A percentile compares a stretch with the other conserved stretches of the same genome.
These are phyloP conservation scores for Aspergillus sp. DNA, from an alignment of 2,329 filamentous ascomycete species.

Conservation along the genomic window DNA sequence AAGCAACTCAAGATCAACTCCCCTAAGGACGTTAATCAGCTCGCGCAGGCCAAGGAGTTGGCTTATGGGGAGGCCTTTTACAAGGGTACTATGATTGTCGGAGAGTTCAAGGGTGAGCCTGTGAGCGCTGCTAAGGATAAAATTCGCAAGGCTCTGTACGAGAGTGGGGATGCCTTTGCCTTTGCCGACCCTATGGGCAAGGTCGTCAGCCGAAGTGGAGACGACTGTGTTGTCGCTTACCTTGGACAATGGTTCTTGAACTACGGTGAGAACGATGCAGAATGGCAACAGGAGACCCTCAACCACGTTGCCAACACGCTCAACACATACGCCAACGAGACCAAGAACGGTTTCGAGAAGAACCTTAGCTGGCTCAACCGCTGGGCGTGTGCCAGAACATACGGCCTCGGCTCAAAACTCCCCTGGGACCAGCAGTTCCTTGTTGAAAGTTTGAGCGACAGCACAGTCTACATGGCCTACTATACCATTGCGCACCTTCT, in stretches of 20 bases:
- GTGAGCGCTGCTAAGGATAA: conserved; percentile 88
- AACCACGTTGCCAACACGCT: conserved; percentile 73
- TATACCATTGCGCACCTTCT: conserved; percentile 67
- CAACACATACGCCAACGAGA: conserved; percentile 79
- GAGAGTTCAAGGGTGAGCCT: conserved; percentile 83
- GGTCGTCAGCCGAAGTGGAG: conserved; percentile 85
- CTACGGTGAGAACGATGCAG: conserved; percentile 80
- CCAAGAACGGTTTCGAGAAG: conserved; percentile 79
- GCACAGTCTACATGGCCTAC: conserved; percentile 78
- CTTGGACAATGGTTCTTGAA: conserved; percentile 98
- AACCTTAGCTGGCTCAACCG: conserved; percentile 91
- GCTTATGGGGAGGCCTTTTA: conserved; percentile 99
- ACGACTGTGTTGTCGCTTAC: conserved; percentile 90
- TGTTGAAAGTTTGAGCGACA: conserved; percentile 90
- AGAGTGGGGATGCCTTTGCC: conserved; percentile 78
- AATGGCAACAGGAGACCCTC: conserved; percentile 78
- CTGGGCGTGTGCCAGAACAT: conserved; percentile 92
- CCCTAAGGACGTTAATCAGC: conserved; percentile 88
- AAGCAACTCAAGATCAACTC: conserved; percentile 96
- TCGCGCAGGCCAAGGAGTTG: conserved; percentile 91
- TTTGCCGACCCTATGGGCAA: conserved; percentile 93
- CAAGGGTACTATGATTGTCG: conserved; percentile 85
- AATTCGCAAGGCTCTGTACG: conserved; percentile 76
- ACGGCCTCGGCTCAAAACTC: conserved; percentile 89
- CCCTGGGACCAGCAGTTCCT: conserved; percentile 92